A percentile compares a stretch with the other conserved stretches of the same genome.
phyloP scores from a whole-genome alignment of 75 land plant genomes.

The Cupressus sempervirens region DNA sequence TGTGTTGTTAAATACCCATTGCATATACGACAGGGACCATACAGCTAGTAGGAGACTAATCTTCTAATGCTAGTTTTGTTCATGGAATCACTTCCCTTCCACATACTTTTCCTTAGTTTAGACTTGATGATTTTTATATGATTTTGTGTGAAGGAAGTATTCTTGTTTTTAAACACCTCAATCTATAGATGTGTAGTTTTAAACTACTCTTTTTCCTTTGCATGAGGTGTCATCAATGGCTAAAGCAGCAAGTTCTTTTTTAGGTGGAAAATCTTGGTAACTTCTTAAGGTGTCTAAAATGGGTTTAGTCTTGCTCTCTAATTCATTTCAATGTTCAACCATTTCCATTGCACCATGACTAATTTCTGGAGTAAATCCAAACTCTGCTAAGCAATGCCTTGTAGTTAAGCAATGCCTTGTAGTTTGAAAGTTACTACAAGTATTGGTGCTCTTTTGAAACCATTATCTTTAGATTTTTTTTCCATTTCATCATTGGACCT shows the following conservation, averaged over 20 bases:
- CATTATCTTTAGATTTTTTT: conserved; percentile 87
- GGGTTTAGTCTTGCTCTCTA: conserved; percentile 96
- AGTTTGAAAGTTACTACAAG: conserved; percentile 69
- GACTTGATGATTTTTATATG: no score
- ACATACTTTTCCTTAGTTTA: no score
- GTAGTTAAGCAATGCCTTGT: conserved; percentile 62
- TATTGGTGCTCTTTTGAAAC: conserved; percentile 92
- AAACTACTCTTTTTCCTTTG: no score
- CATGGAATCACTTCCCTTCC: no score
- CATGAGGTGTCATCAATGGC: conserved; percentile 98
- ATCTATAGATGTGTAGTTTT: no score
- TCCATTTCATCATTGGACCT: conserved; percentile 87
- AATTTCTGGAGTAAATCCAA: conserved; percentile 89
- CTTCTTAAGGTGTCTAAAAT: conserved; percentile 89
- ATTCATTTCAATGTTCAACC: conserved; percentile 87
- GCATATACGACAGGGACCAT: no score
- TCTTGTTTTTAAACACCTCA: no score
- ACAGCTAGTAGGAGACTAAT: no score
- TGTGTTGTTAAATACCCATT: no score
- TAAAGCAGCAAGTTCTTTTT: conserved; percentile 90
- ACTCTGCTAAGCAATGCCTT: conserved; percentile 81
- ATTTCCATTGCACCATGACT: conserved; percentile 95
- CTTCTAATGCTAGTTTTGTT: no score
- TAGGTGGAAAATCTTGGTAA: conserved; percentile 98
- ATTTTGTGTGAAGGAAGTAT: no score